These are phyloP conservation scores for Aureobasidium leucospermi DNA, from an alignment of 2,329 filamentous ascomycete species.

Conservation along the genomic window DNA sequence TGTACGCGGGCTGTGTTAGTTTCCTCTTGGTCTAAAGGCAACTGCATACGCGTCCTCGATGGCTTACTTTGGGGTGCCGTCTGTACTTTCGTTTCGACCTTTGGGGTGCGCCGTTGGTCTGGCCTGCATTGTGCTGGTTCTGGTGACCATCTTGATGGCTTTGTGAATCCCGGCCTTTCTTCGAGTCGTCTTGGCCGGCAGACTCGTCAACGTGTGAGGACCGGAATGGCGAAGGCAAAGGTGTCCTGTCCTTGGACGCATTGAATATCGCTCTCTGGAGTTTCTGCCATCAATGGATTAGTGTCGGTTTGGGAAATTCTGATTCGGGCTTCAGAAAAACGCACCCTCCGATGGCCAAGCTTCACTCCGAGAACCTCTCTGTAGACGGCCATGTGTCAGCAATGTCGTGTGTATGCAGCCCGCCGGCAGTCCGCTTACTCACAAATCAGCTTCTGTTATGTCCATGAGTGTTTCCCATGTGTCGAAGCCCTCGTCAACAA, in stretches of 20 bases:
- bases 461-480: slow-evolving; percentile 77
- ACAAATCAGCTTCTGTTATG: slow-evolving; percentile 79
- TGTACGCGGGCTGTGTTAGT: slow-evolving; percentile 28
- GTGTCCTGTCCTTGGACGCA: slow-evolving; percentile 4
- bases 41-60: neutral
- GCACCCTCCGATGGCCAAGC: slow-evolving; percentile 70
- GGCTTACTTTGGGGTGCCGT: slow-evolving; percentile 62
- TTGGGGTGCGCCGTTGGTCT: neutral
- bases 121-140: neutral
- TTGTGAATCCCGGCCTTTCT: slow-evolving; percentile 33
- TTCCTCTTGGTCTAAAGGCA: neutral
- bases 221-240: neutral
- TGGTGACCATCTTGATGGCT: slow-evolving; percentile 18
- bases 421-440: slow-evolving; percentile 25
- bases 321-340: slow-evolving; percentile 23
- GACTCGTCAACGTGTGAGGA: slow-evolving; percentile 46
- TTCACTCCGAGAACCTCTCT: slow-evolving; percentile 71
- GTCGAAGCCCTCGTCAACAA: slow-evolving; percentile 75
- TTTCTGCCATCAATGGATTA: slow-evolving; percentile 46
- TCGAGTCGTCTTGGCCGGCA: slow-evolving; percentile 47
- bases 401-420: neutral
- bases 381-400: neutral
- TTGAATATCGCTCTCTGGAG: slow-evolving; percentile 64
- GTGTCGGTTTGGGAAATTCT: too few species aligned
- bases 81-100: slow-evolving; percentile 64